These are phyloP conservation scores for Rosa lucieae DNA, from an alignment of 306 rosid genomes.

Conservation along the genomic window DNA sequence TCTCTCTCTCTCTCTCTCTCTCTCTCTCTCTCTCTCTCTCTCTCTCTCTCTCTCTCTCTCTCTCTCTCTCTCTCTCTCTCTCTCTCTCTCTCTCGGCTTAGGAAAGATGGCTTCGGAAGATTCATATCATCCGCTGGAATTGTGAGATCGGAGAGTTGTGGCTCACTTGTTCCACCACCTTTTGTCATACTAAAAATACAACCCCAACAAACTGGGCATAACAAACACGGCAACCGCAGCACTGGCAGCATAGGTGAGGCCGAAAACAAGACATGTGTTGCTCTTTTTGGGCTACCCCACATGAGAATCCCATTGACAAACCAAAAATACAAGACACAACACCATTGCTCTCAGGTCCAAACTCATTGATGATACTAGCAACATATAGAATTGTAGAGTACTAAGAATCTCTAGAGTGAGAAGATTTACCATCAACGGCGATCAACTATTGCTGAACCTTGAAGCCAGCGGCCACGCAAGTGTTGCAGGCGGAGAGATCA, in stretches of 20 bases:
- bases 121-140: no score
- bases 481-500: conserved; percentile 51
- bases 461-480: conserved; percentile 57
- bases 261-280: conserved; percentile 61
- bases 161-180: conserved; percentile 30
- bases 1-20: no score
- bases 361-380: conserved; percentile 61
- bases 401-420: conserved; percentile 56
- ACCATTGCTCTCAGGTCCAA: conserved; percentile 73
- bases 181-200: conserved; percentile 66
- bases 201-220: conserved; percentile 53
- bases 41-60: no score
- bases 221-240: conserved; percentile 62
- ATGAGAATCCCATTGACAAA: conserved; percentile 36
- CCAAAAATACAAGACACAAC: conserved; percentile 60
- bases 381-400: conserved; percentile 66
- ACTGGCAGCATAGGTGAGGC: conserved; percentile 72
- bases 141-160: no score
- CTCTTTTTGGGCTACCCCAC: conserved; percentile 35
- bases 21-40: no score
- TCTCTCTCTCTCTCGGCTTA: no score
- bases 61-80: no score
- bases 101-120: no score
- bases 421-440: conserved; percentile 59
- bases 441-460: conserved; percentile 35